Percentiles rank a stretch among this genome's conserved stretches.
Conservation (phyloP, 345 rosid species). For the Rhizophora apiculata region DNA sequence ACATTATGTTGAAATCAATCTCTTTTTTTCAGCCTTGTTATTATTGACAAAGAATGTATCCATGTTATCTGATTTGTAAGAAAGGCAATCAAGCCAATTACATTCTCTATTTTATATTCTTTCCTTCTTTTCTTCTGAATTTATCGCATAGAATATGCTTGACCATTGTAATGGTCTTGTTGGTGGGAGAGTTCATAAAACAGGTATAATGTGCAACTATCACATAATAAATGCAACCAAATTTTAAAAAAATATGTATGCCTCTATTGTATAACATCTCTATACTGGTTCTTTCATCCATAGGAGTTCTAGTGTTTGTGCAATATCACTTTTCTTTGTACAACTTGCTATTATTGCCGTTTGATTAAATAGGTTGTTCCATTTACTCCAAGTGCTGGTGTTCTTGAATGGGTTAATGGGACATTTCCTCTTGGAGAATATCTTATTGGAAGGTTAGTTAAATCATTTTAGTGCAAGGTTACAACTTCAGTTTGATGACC, state of each 20-base stretch:
- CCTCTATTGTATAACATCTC: too few relatives aligned
- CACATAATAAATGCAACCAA: too few relatives aligned
- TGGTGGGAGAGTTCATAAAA: too few relatives aligned
- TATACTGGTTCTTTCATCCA: background rate
- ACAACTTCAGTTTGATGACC: background rate
- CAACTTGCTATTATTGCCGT: slow-evolving; percentile 17
- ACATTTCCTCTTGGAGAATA: slow-evolving; percentile 94
- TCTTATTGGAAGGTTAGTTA: slow-evolving; percentile 81
- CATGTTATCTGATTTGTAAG: too few relatives aligned
- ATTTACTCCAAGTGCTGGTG: slow-evolving; percentile 98
- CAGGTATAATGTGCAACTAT: too few relatives aligned
- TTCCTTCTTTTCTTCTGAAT: background rate
- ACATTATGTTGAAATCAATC: background rate
- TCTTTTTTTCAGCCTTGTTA: background rate
- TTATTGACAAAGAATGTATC: background rate
- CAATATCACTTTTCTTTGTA: background rate
- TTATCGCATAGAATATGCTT: too few relatives aligned
- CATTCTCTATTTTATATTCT: background rate
- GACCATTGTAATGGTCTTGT: too few relatives aligned
- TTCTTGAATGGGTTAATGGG: slow-evolving; percentile 98
- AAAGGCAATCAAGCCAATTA: background rate
- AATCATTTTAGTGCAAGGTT: slow-evolving; percentile 1
- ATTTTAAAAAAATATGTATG: too few relatives aligned
- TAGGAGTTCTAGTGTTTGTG: background rate
- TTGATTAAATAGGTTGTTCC: slow-evolving; percentile 70